Evolutionary conservation across 2,329 filamentous ascomycete genomes (phyloP).

Genomic region (Chaetomium sp.): DNA sequence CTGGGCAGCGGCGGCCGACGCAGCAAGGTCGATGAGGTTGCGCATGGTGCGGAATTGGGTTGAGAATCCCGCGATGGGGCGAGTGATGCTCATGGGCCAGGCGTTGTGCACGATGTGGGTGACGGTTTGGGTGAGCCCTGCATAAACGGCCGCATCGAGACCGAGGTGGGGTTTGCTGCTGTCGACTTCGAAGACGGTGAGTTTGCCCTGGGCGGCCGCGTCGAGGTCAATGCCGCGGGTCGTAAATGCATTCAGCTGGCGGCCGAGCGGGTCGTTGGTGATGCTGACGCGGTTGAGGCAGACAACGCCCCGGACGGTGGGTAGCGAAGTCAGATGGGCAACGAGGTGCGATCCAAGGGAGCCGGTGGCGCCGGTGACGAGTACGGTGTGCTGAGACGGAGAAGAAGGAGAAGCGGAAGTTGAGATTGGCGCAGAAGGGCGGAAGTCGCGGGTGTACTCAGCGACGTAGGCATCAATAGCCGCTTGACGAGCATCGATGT

Average conservation of each 20-base stretch:
- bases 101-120: constrained; percentile 35
- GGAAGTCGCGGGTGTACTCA: no score
- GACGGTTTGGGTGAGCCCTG: constrained; percentile 30
- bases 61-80: constrained; percentile 34
- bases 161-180: constrained; percentile 37
- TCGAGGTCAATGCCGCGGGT: constrained; percentile 10
- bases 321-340: constrained; percentile 21
- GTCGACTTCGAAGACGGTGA: constrained; percentile 37
- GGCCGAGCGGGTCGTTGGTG: constrained; percentile 12
- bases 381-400: constrained; percentile 18
- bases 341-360: constrained; percentile 35
- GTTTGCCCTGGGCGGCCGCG: constrained; percentile 26
- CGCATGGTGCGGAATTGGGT: constrained; percentile 39
- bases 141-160: constrained; percentile 34
- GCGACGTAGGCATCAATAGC: no score
- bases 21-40: constrained; percentile 40
- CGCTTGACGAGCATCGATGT: no score
- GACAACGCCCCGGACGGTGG: constrained; percentile 28
- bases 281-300: constrained; percentile 40
- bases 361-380: constrained; percentile 36
- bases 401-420: no score
- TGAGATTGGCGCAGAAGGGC: no score
- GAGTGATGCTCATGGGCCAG: constrained; percentile 42
- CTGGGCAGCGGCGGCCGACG: neutral
- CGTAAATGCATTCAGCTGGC: constrained; percentile 30